Evolutionary conservation across 129 eudicot species (phyloP), one percentile per base, ranked within the genome.

Genomic region (Lactuca saligna): DNA sequence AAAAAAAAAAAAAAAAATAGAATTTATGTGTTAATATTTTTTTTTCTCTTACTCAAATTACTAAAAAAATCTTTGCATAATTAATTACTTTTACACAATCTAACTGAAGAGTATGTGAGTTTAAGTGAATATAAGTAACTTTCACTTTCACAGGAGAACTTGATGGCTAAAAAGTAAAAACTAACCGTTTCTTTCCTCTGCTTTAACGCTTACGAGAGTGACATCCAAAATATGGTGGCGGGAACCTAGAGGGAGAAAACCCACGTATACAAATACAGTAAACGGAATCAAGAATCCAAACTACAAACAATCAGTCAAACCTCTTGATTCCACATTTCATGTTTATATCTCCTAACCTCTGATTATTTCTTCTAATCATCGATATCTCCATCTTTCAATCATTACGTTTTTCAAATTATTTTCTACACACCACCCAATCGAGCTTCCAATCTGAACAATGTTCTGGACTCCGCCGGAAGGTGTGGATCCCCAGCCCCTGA

Each of bases 401-500:
- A 65, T 8, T 66, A 57, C 25, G 12, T 41, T 37, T 71, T 29
- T 35, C 39, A 63, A 7, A 17, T 17, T 4, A 17, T 39, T 56
- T 11, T 50, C 15, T 17, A 54, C 14, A 15, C 42, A 38, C 29
- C 29, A 37, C 54, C 41, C 73, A 7, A 49, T 65, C 42, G 11
- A 63, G 25, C 50, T 60, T 70, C 54, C n/a, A 34, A 57, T 57
- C 44, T 32, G 41, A 77, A 70, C 31, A 49, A 70, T 77, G 78
- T 72, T 86, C 61, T 86, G 88, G 92, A 74, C 86, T 29, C 82
- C 80, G 25, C 88, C 82, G 49, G 86, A 83, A 29, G 70, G 50
- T 8, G 77, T 76, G 33, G 82, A 76, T 54, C 92, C 92, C 5
- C 62, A 76, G 57, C 92, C 92, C 5, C 62, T 86, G 15, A 86